phyloP scores from a whole-genome alignment of 2,329 filamentous ascomycete species.

The Claviceps monticola region DNA sequence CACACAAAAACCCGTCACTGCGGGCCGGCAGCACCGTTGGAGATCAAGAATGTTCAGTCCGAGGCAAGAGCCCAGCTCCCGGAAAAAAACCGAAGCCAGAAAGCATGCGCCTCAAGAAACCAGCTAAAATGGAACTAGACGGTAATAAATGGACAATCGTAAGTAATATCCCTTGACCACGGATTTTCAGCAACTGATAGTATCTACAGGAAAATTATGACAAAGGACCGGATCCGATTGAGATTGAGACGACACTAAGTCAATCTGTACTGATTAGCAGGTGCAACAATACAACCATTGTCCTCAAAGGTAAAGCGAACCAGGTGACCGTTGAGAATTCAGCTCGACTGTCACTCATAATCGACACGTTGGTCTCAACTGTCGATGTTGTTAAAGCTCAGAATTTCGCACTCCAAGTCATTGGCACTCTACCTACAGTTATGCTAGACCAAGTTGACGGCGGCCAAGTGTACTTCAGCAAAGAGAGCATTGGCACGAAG shows the following conservation, averaged over 20 bases:
- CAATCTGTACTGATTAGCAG: constrained; percentile 87
- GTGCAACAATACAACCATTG: constrained; percentile 82
- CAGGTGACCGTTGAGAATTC: constrained; percentile 94
- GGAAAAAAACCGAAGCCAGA: constrained; percentile 79
- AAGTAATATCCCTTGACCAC: constrained; percentile 16
- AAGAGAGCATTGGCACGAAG: constrained; percentile 63
- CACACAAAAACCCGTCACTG: constrained; percentile 90
- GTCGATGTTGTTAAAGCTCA: constrained; percentile 92
- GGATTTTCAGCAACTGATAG: constrained; percentile 3
- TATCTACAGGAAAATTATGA: constrained; percentile 71
- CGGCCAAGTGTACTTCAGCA: constrained; percentile 73
- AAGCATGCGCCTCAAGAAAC: constrained; percentile 73
- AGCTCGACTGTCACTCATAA: constrained; percentile 65
- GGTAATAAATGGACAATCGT: constrained; percentile 90
- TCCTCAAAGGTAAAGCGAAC: constrained; percentile 86
- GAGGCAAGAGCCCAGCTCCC: constrained; percentile 76
- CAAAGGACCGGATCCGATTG: constrained; percentile 54
- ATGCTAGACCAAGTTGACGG: constrained; percentile 89
- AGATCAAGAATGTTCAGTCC: constrained; percentile 36
- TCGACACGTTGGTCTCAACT: constrained; percentile 80
- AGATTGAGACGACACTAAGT: constrained; percentile 67
- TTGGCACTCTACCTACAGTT: constrained; percentile 74
- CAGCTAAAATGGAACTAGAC: constrained; percentile 62
- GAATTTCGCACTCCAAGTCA: constrained; percentile 87
- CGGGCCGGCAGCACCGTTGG: constrained; percentile 60